phyloP scores from a whole-genome alignment of 2,329 filamentous ascomycete genomes.

The Periconia digitata region DNA sequence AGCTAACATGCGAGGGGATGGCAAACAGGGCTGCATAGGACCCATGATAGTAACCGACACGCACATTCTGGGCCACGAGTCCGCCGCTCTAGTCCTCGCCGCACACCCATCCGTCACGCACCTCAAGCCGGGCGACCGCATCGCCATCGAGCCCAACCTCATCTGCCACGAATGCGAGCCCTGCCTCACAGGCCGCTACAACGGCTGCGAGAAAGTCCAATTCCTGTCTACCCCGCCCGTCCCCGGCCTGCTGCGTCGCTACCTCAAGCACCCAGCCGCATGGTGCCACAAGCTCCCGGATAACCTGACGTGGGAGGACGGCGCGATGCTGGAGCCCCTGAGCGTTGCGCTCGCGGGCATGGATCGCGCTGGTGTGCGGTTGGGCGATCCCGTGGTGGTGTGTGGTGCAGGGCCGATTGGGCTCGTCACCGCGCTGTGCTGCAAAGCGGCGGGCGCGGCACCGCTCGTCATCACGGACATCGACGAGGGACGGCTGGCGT shows the following conservation, averaged over 20 bases:
- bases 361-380: slow-evolving; percentile 74
- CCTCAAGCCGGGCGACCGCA: slow-evolving; percentile 83
- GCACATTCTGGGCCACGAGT: slow-evolving; percentile 94
- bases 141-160: slow-evolving; percentile 91
- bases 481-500: slow-evolving; percentile 78
- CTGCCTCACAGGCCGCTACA: slow-evolving; percentile 90
- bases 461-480: slow-evolving; percentile 95
- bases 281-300: slow-evolving; percentile 97
- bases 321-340: slow-evolving; percentile 86
- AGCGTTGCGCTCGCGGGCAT: slow-evolving; percentile 86
- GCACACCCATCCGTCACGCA: slow-evolving; percentile 76
- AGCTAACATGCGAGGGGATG: background rate
- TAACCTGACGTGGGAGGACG: slow-evolving; percentile 84
- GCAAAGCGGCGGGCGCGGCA: slow-evolving; percentile 81
- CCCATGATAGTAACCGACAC: slow-evolving; percentile 90
- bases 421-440: slow-evolving; percentile 82
- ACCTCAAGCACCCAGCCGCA: slow-evolving; percentile 89
- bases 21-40: slow-evolving; percentile 73
- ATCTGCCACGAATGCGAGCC: slow-evolving; percentile 90
- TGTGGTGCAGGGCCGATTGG: slow-evolving; percentile 95
- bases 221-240: slow-evolving; percentile 93
- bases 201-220: slow-evolving; percentile 82
- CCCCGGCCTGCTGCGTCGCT: slow-evolving; percentile 81
- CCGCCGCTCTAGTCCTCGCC: slow-evolving; percentile 78
- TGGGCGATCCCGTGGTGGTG: slow-evolving; percentile 85